Evolutionary conservation across 352 stramenopile species (phyloP), one percentile per base, ranked within the genome.

Genomic region (Pythium scleroteichum): DNA sequence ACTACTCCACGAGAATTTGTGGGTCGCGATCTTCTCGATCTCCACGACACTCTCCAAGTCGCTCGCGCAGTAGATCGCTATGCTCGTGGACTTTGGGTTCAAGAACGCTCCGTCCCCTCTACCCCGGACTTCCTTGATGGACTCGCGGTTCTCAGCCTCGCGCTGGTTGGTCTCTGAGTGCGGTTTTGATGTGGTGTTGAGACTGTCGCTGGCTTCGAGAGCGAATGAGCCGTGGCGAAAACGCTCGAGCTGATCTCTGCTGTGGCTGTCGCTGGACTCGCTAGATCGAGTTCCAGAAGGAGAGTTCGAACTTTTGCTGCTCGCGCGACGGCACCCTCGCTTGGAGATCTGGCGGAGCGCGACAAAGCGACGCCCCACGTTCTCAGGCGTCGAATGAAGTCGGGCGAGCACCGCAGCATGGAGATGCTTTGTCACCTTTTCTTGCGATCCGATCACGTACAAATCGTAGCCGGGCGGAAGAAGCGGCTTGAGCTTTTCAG

Each of bases 361-460:
- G 3, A 58, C 40, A 26, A 58, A 67, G 7, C 23, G 27, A 7
- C 60, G 60, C 5, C 60, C 48, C 8, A 42, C 6, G 20, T 55
- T 51, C 40, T 60, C 41, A 9, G 53, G 32, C 6, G 29, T 63
- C 5, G 20, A 68, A 52, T 87, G 66, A 1, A 90, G 62, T 7
- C 77, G 72, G 5, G 71, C 73, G 1, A 85, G 67, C 17, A 92
- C 69, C 10, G 77, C 79, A 1, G 59, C 48, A 51, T 91, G 71
- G 10, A 92, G 59, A 49, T 85, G 68, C 39, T 90, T 86, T 23
- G 76, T 86, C 13, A 86, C 71, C 33, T 86, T 87, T 42, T 92
- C 85, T 40, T 94, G 82, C 1, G 82, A 84, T 0, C 80, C 80
- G 17, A 94, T 59, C 6, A 87, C 76, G 56, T 94, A 92, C 26